A percentile compares a stretch with the other conserved stretches of the same genome.
These are phyloP conservation scores for Reutealis trisperma DNA, from an alignment of 345 rosid genomes.

Conservation along the genomic window DNA sequence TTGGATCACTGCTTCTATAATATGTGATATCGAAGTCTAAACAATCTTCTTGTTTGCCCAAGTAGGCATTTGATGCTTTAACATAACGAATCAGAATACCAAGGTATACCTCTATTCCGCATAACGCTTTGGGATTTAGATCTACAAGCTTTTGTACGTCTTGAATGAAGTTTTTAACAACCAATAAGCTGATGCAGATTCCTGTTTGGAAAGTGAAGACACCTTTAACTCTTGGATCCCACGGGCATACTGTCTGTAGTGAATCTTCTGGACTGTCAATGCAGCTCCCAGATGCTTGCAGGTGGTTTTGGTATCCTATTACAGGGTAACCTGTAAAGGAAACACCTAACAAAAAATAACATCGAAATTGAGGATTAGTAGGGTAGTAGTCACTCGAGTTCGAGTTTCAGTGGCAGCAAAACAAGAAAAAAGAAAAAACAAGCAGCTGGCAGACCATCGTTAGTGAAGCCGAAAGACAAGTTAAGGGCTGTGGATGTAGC, in stretches of 20 bases:
- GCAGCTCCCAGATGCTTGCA: constrained; percentile 81
- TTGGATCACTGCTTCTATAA: constrained; percentile 65
- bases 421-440: no score
- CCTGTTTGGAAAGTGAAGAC: constrained; percentile 56
- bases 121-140: constrained; percentile 47
- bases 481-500: constrained; percentile 4
- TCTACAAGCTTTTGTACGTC: constrained; percentile 62
- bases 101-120: constrained; percentile 51
- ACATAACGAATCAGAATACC: constrained; percentile 83
- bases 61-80: constrained; percentile 60
- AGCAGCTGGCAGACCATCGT: constrained; percentile 10
- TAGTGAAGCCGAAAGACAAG: constrained; percentile 27
- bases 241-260: constrained; percentile 59
- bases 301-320: constrained; percentile 63
- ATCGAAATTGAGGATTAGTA: no score
- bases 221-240: constrained; percentile 71
- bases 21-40: constrained; percentile 75
- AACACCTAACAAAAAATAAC: constrained; percentile 32
- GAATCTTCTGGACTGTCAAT: constrained; percentile 62
- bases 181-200: constrained; percentile 49
- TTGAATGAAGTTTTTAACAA: constrained; percentile 47
- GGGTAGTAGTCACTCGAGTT: neutral
- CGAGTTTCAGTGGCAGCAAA: no score
- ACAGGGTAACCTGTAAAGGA: constrained; percentile 71
- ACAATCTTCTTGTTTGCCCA: constrained; percentile 73